Evolutionary conservation across 352 stramenopile species (phyloP), one percentile per base, ranked within the genome.

Genomic region (Globisporangium irregulare): DNA sequence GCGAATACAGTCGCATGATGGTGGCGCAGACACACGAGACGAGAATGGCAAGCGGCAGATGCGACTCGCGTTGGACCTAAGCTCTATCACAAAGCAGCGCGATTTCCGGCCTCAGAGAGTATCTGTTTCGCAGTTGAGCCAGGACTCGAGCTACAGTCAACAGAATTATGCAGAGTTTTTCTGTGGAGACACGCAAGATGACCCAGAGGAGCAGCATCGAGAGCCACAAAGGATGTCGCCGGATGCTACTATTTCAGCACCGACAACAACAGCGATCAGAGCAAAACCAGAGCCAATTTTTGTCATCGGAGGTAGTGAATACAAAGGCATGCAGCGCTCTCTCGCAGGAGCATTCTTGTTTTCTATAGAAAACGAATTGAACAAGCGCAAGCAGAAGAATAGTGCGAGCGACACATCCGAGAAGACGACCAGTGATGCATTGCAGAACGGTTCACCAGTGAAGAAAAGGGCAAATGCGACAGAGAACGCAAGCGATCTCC

Each of bases 161-260:
- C 32, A 68, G 53, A 69, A 82, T 27, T 82, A 82, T 46, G 67
- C 70, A 29, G 78, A 88, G 4, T 59, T 88, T 60, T 88, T 93
- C 32, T 69, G 73, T 12, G 73, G 59, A 8, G 80, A 90, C 55
- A 89, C 81, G 4, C 85, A 90, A 62, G 75, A 84, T 15, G 79
- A 90, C 0, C 75, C 41, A n/a, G 41, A 50, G 41, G 41, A 50
- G 41, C 41, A 50, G 14, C 1, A 74, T 3, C 67, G 68, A 14
- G 54, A 22, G 24, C 12, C 6, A 41, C 7, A 41, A 12, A 41
- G 58, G n/a, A 34, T 59, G 22, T 46, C 48, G 14, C 1, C 25
- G 55, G 20, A n/a, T 34, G 9, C 27, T 43, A 20, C 32, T 0
- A 20, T 14, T 20, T 20, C 3, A 6, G 20, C 15, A 62, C 12